Evolutionary conservation across 164 flowering plant genomes (phyloP), one percentile per base, ranked within the genome.

Genomic region (Amborella trichopoda): DNA sequence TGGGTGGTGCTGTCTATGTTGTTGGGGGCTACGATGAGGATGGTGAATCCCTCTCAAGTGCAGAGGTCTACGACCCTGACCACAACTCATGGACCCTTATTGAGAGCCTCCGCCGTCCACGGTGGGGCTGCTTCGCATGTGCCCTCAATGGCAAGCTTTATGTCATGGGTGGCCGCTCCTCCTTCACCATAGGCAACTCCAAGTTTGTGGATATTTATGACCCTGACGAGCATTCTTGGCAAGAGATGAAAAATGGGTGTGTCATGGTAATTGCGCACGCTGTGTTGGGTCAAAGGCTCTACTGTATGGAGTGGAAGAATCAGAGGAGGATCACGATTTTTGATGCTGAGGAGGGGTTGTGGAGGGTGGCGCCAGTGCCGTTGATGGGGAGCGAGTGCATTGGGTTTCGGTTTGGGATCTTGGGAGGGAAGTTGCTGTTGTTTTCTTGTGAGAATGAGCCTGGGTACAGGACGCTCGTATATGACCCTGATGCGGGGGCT

Each of bases 231-330:
- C 85, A 72, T 49, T 42, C 74, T 4, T 91, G 99, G 99, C 44
- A 64, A 5, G 86, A 82, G 65, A 70, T 79, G 86, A 87, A 83
- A 69, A 91, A 84, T 32, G 99, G 99, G 2, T 77, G 93, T 50
- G 95, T 82, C 20, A 91, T 91, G 99, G 95, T 91, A 44, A 87
- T 95, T 5, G 77, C 99, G 23, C 96, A 91, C 59, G 94, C 95
- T 16, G 86, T 80, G 37, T 48, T 91, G 26, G 84, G 73, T 12
- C 70, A 73, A 40, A 74, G 68, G 73, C 84, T 91, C 26, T 91
- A 73, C 58, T 91, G 96, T 52, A 78, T 87, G 80, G 94, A 87
- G 62, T 91, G 96, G 99, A 91, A 82, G 68, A 80, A 82, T 60
- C 84, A 84, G 52, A 51, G 96, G 59, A 80, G 71, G 53, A 62